phyloP scores from a whole-genome alignment of 1,284 basidiomycete genomes.

The Ceratobasidium sp. region DNA sequence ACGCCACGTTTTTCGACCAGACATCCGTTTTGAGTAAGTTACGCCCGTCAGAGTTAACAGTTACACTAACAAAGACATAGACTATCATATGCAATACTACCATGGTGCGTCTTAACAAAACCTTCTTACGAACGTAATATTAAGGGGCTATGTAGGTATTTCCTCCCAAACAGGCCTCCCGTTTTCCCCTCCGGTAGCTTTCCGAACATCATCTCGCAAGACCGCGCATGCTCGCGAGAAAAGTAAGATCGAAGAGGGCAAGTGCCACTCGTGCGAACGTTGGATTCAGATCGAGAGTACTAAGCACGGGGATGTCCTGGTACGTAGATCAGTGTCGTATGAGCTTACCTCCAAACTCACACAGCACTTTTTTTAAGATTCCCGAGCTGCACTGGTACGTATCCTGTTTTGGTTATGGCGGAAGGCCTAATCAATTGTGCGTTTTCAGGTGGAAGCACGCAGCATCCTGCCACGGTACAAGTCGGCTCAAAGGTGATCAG shows the following conservation, averaged over 20 bases:
- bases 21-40: conserved; percentile 77
- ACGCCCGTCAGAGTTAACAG: not conserved
- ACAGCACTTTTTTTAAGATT: conserved; percentile 10
- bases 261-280: conserved; percentile 78
- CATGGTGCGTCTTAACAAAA: conserved; percentile 70
- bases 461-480: conserved; percentile 73
- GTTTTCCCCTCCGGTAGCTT: conserved; percentile 78
- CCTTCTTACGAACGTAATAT: conserved; percentile 6
- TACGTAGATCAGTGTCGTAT: conserved; percentile 52
- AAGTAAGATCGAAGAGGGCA: conserved; percentile 70
- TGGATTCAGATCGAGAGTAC: conserved; percentile 79
- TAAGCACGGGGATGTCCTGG: conserved; percentile 78
- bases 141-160: conserved; percentile 62
- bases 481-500: conserved; percentile 66
- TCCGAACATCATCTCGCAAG: conserved; percentile 65
- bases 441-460: conserved; percentile 87
- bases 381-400: conserved; percentile 76
- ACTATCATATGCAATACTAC: conserved; percentile 83
- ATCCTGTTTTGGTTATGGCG: too few relatives aligned
- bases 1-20: not conserved
- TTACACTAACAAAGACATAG: conserved; percentile 32
- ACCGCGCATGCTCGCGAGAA: conserved; percentile 70
- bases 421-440: too few relatives aligned
- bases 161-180: conserved; percentile 72
- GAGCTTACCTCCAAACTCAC: not conserved